Base-by-base conservation (phyloP, 306 rosid species). In the Abrus pulchellus region DNA sequence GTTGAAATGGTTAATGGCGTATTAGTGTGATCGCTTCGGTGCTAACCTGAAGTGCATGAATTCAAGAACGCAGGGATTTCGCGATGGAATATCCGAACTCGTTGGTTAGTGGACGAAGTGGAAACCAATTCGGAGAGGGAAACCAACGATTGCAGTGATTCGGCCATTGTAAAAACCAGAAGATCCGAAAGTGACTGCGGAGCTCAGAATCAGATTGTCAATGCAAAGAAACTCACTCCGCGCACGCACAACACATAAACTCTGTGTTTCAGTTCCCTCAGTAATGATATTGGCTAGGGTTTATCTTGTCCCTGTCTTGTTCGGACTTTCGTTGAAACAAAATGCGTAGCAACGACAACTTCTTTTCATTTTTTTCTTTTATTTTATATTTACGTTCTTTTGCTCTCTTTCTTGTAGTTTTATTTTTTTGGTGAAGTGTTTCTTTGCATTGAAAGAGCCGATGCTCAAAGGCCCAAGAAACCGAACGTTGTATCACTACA, bases 101-200 rank as follows among this genome's bases (percentile, higher is more conserved):
- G 99, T 41, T 88, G 86, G 76, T 75, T 89, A 13, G 93, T 88
- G 69, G 98, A 93, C 2, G 89, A 57, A 69, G 96, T 88, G 70
- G 97, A 78, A 60, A 93, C 93, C 67, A 83, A 74, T 49, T 84
- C 89, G 56, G 90, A 81, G 67, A 90, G 85, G 69, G 94, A 83
- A 79, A 70, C 52, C 5, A 93, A 83, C 14, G 91, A 75, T 77
- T 89, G 97, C 65, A 87, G 10, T 1, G 96, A 89, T 74, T 86
- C 90, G 68, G 87, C 93, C 99, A 91, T 93, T 52, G 85, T 48
- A 3, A 70, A 83, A 80, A 54, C 33, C 71, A 32, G 75, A 73
- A 73, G 87, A 84, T 85, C 83, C 80, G 57, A 64, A 76, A 29
- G 27, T 44, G 49, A 62, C 47, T 53, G 54, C 2, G 38, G n/a